Evolutionary conservation across 2,329 filamentous ascomycete species (phyloP), one percentile per base, ranked within the genome.

Genomic region (Phoma sp.): DNA sequence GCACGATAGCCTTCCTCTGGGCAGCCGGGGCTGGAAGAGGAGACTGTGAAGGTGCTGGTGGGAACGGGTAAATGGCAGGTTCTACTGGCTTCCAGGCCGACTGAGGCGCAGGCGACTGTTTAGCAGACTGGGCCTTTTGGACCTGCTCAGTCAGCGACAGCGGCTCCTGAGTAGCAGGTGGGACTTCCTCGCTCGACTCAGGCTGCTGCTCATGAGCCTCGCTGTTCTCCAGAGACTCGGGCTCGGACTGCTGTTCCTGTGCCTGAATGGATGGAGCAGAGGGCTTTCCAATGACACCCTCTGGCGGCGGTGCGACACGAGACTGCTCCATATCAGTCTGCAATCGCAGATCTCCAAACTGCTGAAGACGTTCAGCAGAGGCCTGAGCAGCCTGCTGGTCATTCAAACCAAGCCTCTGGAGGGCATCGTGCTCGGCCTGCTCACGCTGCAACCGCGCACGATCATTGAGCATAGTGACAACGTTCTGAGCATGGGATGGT

Each of bases 21-120:
- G 93, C 92, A 38, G 90, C 91, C 10, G 93, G 93, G 0, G 93
- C 93, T 4, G 93, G 91, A 32, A 97, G 82, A 36, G 92, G 91
- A 2, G 91, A 96, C 22, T 85, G 85, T 2, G 90, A 91, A 47
- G 87, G 86, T 9, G 88, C 85, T 9, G 89, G 87, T 39, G 89
- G 89, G 73, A 88, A 87, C 4, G 89, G 88, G 81, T 90, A 87
- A n/a, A 92, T 90, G 68, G 96, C 82, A 25, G 86, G 88, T 58
- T 86, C 84, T 23, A 82, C 77, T 68, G 86, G 86, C 27, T 76
- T 80, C 84, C 85, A 87, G 14, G 82, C 80, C 10, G 81, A 81
- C 50, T 83, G 78, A 25, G 78, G 73, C 59, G 79, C 79, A 7
- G 81, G 79, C 11, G 83, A 83, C 47, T 86, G 81, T 66, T 86